phyloP scores from a whole-genome alignment of 495 filamentous ascomycete species.

The Massariosphaeria phaeospora region DNA sequence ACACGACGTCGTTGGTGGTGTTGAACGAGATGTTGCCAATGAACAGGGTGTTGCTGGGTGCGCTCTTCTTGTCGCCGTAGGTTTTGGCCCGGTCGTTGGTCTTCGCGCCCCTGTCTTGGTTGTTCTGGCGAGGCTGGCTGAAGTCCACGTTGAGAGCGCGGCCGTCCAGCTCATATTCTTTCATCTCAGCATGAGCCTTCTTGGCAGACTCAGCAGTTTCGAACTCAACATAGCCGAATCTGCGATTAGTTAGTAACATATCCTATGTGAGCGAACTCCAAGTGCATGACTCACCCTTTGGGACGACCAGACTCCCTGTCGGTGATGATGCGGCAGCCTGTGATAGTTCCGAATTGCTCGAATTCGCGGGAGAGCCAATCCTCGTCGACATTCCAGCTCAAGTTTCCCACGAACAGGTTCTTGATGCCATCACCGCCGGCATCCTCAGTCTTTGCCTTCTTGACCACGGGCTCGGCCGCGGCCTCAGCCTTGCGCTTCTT shows the following conservation, averaged over 20 bases:
- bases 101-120: constrained; percentile 44
- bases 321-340: constrained; percentile 71
- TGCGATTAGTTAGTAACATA: constrained; percentile 40
- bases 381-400: constrained; percentile 94
- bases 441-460: constrained; percentile 79
- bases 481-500: constrained; percentile 92
- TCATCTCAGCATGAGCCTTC: constrained; percentile 75
- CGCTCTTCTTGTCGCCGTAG: constrained; percentile 71
- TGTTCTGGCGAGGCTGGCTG: constrained; percentile 61
- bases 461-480: constrained; percentile 56
- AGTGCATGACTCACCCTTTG: constrained; percentile 59
- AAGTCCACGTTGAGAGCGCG: constrained; percentile 88
- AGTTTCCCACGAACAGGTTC: constrained; percentile 87
- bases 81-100: constrained; percentile 63
- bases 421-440: constrained; percentile 51
- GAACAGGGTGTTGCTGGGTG: constrained; percentile 82
- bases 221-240: constrained; percentile 96
- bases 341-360: constrained; percentile 72
- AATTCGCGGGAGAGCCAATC: constrained; percentile 85
- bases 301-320: constrained; percentile 80
- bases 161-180: constrained; percentile 73
- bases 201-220: constrained; percentile 60
- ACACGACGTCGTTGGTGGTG: constrained; percentile 68
- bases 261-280: neutral
- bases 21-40: constrained; percentile 90